These are phyloP conservation scores for Arctostaphylos glauca DNA, from an alignment of 148 eudicot species.

Conservation along the genomic window DNA sequence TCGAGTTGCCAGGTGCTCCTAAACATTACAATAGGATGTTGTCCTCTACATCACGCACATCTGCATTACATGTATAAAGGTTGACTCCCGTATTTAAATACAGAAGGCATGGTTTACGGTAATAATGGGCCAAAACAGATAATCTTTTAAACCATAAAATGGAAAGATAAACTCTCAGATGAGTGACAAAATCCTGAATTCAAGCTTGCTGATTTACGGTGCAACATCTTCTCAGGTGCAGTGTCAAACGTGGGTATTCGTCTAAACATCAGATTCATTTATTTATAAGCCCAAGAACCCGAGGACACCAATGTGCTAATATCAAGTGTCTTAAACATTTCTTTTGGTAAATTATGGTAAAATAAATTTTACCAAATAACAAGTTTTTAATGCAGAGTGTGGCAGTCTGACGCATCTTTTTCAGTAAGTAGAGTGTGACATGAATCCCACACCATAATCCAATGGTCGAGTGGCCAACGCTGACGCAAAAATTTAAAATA, in stretches of 20 bases:
- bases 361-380: background rate
- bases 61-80: background rate
- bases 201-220: background rate
- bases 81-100: background rate
- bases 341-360: background rate
- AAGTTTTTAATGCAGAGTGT: background rate
- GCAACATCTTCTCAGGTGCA: background rate
- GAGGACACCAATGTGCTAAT: background rate
- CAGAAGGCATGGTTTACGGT: background rate
- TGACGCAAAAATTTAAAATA: background rate
- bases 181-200: background rate
- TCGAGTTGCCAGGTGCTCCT: constrained; percentile 1
- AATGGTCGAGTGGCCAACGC: background rate
- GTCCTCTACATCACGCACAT: background rate
- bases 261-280: background rate
- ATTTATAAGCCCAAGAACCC: background rate
- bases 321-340: background rate
- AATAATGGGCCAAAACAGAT: background rate
- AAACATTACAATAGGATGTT: background rate
- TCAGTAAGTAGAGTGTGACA: background rate
- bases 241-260: background rate
- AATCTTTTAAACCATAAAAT: background rate
- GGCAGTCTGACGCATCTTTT: background rate
- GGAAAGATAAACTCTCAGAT: background rate
- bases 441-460: background rate